These are phyloP conservation scores for Cinnamomum chago DNA, from an alignment of 164 flowering plant genomes.

Conservation along the genomic window DNA sequence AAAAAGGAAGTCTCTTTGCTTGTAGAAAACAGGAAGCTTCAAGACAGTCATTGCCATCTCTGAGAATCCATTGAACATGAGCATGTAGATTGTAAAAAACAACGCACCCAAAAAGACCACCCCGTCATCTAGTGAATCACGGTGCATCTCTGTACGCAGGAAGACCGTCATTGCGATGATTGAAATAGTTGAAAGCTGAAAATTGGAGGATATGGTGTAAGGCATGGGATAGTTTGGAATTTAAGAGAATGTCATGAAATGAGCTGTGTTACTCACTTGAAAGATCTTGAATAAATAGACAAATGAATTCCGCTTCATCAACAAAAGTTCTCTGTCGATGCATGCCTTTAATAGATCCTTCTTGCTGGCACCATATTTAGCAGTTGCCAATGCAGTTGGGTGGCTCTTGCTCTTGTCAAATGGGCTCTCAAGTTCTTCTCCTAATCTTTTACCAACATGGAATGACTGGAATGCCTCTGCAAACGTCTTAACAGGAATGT, in stretches of 20 bases:
- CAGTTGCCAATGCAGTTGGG: constrained; percentile 47
- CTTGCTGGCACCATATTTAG: constrained; percentile 47
- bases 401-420: constrained; percentile 58
- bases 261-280: constrained; percentile 31
- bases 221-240: background rate
- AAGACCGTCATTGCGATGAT: constrained; percentile 43
- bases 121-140: constrained; percentile 31
- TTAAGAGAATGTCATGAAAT: background rate
- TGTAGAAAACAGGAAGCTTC: constrained; percentile 74
- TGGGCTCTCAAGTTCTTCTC: constrained; percentile 41
- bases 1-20: constrained; percentile 77
- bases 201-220: constrained; percentile 1
- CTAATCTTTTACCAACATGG: constrained; percentile 42
- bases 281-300: constrained; percentile 46
- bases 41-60: constrained; percentile 47
- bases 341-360: constrained; percentile 54
- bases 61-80: constrained; percentile 47
- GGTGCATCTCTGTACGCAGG: constrained; percentile 41
- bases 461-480: constrained; percentile 53
- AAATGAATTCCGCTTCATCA: constrained; percentile 69
- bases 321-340: constrained; percentile 44
- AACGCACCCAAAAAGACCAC: constrained; percentile 41
- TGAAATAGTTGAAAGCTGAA: constrained; percentile 36
- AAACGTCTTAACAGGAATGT: constrained; percentile 42
- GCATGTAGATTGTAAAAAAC: constrained; percentile 31